Evolutionary conservation across 1,139 yeast species (phyloP).

Genomic region (Yamadazyma sp.): DNA sequence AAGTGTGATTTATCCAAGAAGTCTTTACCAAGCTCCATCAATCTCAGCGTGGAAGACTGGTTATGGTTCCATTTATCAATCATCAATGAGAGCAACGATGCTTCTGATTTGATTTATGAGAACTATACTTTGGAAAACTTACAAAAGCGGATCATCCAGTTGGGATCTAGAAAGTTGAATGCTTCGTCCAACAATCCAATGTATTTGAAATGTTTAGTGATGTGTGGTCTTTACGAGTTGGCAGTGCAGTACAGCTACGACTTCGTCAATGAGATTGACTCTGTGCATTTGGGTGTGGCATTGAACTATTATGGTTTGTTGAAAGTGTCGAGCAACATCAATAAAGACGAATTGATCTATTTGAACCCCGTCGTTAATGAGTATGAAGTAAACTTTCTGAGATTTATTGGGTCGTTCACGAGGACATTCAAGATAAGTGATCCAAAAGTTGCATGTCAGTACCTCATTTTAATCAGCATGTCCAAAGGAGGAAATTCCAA

Average conservation of each 20-base stretch:
- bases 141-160: conserved; percentile 67
- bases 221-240: conserved; percentile 79
- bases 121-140: conserved; percentile 72
- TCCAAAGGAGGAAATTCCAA: conserved; percentile 36
- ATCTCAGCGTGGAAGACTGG: conserved; percentile 93
- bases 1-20: conserved; percentile 82
- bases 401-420: conserved; percentile 69
- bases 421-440: conserved; percentile 81
- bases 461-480: conserved; percentile 70
- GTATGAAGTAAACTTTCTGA: conserved; percentile 54
- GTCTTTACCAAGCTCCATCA: conserved; percentile 68
- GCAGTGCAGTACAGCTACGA: conserved; percentile 73
- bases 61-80: conserved; percentile 88
- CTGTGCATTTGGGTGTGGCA: conserved; percentile 87
- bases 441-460: conserved; percentile 89
- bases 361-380: conserved; percentile 32
- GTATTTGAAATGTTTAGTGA: conserved; percentile 72
- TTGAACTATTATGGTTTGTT: conserved; percentile 74
- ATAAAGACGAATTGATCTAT: conserved; percentile 31
- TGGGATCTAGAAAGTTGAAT: conserved; percentile 75
- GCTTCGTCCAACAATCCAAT: conserved; percentile 65
- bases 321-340: conserved; percentile 42
- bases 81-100: conserved; percentile 46
- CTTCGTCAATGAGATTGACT: conserved; percentile 72
- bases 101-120: conserved; percentile 57